Percentiles rank a stretch among this genome's conserved stretches.
Conservation (phyloP, 345 rosid species). For the Brassica carinata region DNA sequence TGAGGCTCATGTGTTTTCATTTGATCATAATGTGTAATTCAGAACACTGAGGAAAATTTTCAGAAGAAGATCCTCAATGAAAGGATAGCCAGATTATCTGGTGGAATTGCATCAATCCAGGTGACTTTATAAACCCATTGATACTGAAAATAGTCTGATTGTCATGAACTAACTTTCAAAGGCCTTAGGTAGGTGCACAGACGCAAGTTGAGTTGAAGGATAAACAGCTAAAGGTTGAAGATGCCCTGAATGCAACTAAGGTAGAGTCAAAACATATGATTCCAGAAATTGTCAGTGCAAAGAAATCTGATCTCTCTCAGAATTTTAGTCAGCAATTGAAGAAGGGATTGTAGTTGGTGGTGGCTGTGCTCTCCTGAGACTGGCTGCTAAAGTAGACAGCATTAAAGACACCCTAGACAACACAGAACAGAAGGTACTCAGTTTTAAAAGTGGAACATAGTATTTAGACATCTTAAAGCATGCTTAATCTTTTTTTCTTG, state of each 20-base stretch:
- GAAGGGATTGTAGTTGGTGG: slow-evolving; percentile 96
- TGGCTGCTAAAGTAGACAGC: slow-evolving; percentile 64
- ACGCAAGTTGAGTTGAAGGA: slow-evolving; percentile 91
- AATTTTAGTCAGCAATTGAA: slow-evolving; percentile 83
- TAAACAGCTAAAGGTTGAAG: slow-evolving; percentile 83
- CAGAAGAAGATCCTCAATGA: slow-evolving; percentile 82
- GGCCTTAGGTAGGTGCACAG: slow-evolving; percentile 82
- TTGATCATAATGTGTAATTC: slow-evolving; percentile 27
- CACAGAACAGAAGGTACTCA: slow-evolving; percentile 74
- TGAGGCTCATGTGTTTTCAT: slow-evolving; percentile 17
- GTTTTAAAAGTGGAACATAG: neutral
- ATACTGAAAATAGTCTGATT: neutral
- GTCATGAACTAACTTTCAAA: slow-evolving; percentile 27
- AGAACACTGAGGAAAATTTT: slow-evolving; percentile 72
- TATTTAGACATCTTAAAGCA: neutral
- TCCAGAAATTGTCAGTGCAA: slow-evolving; percentile 18
- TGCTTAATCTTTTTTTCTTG: neutral
- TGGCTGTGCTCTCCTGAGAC: slow-evolving; percentile 82
- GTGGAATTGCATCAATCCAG: slow-evolving; percentile 85
- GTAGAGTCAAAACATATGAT: slow-evolving; percentile 39
- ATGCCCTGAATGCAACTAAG: slow-evolving; percentile 96
- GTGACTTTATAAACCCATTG: slow-evolving; percentile 43
- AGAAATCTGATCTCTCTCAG: slow-evolving; percentile 31
- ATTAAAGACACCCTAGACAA: slow-evolving; percentile 70
- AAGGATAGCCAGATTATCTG: slow-evolving; percentile 83